phyloP scores from a whole-genome alignment of 495 filamentous ascomycete genomes.

The Hypoxylon trugodes region DNA sequence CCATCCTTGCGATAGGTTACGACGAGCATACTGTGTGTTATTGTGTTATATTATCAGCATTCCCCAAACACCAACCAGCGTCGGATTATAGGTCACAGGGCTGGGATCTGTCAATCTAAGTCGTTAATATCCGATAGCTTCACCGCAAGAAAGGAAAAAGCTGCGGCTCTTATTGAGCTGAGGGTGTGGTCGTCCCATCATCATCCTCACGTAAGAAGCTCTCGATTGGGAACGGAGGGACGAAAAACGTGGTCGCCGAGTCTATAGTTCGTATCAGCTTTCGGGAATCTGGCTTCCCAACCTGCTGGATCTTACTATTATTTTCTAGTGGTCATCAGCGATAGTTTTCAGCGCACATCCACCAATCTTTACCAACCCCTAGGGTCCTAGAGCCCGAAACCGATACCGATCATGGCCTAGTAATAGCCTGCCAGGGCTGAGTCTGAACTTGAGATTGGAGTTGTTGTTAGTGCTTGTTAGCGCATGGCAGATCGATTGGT shows the following conservation, averaged over 20 bases:
- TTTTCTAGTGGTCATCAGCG: slow-evolving; percentile 8
- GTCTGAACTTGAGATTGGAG: slow-evolving; percentile 13
- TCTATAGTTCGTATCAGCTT: slow-evolving; percentile 21
- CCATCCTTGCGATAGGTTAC: too few relatives aligned
- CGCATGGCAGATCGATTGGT: slow-evolving; percentile 27
- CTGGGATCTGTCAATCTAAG: slow-evolving; percentile 2
- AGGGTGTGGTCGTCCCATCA: too few relatives aligned
- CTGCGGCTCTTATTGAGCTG: too few relatives aligned
- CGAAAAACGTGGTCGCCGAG: slow-evolving; percentile 26
- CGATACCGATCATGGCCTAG: slow-evolving; percentile 27
- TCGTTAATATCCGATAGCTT: slow-evolving; percentile 22
- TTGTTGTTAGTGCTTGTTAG: slow-evolving; percentile 3
- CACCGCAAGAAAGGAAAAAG: slow-evolving; percentile 22
- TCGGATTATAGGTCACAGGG: slow-evolving; percentile 1
- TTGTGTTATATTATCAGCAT: background rate
- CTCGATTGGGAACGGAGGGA: slow-evolving; percentile 23
- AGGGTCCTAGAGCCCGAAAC: slow-evolving; percentile 17
- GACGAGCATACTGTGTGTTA: too few relatives aligned
- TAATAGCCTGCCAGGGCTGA: slow-evolving; percentile 33
- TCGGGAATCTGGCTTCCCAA: slow-evolving; percentile 23
- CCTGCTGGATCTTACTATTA: slow-evolving; percentile 21
- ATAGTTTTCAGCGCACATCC: slow-evolving; percentile 11
- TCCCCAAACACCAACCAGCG: background rate
- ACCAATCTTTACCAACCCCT: slow-evolving; percentile 14
- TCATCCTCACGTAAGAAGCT: slow-evolving; percentile 24